Base-by-base conservation (phyloP, 306 rosid genomes). In the Vigna nakashimae region DNA sequence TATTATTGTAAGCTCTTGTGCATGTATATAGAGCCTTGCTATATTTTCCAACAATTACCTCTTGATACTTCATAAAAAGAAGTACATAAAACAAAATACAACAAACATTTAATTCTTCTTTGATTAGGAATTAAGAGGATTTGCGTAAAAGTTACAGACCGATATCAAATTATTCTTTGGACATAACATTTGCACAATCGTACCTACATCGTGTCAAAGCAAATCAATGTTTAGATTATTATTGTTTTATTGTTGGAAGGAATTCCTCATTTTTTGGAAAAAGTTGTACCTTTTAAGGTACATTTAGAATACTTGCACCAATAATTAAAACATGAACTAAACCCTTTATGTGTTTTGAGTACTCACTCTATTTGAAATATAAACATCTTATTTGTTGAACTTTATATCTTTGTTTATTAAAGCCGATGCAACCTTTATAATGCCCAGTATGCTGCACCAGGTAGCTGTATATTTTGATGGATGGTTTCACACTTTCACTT, bases 401-500 rank as follows among this genome's bases (percentile, higher is more conserved):
- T 24, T 20, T 20, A 48, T 22, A 74, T 52, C 45, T 32, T 66
- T 74, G 28, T 50, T 45, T 80, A 14, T 15, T 18, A 52, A 18
- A 49, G 43, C 40, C 56, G 58, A 12, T 48, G 42, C 11, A 6
- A 15, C 65, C 49, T 60, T 32, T 45, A 50, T 45, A 18, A 65
- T 65, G 69, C 45, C 55, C 63, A 26, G 53, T 20, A 64, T 42
- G 50, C 74, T 53, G 28, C 7, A 2, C 38, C 50, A 52, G 20
- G 14, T 15, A 6, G 64, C 64, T 59, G 43, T 28, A 63, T 72
- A 28, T 17, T 66, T 51, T 38, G 45, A 66, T 40, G 48, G 26
- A 74, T 74, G 74, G 30, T 9, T 42, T 42, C 13, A 42, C 46
- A 42, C 46, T 76, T 75, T 82, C 22, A 34, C 53, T 50, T 69